Evolutionary conservation across 2,329 filamentous ascomycete genomes (phyloP), one percentile per base, ranked within the genome.

Genomic region (Apiospora kogelbergensis): DNA sequence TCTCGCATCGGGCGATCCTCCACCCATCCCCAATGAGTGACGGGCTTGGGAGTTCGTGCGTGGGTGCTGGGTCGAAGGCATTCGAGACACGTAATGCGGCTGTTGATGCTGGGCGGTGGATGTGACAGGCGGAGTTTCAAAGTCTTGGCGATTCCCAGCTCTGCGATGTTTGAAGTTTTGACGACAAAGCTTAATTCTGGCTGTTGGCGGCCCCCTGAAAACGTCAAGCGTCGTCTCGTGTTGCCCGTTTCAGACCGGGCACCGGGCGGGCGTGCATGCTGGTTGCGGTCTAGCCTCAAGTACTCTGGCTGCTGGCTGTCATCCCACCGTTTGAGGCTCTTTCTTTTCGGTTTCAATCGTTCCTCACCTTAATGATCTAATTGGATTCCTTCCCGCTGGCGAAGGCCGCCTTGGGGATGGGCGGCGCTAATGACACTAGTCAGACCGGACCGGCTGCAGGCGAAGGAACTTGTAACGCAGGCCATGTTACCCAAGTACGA

Each of bases 71-170:
- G n/a, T n/a, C n/a, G n/a, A n/a, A n/a, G n/a, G n/a, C n/a, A n/a
- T n/a, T n/a, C 48, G 48, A 57, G 48, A 57, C 48, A 57, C 48
- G 48, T 57, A 57, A 57, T 57, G 48, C 48, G 48, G 26, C 48
- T 57, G 6, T 17, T 17, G 26, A 11, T 57, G 48, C 26, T 37
- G 53, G 53, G 53, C 26, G 30, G 30, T n/a, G 53, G 53, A n/a
- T 33, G 53, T 60, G 53, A 60, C 53, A 60, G 53, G 53, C 53
- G 53, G 30, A 37, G 53, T 60, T 60, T 60, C 53, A 60, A 60
- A 22, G 53, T 60, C 53, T 60, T 60, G 53, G 53, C 53, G 4
- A 37, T 60, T 60, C 53, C 53, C 53, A 60, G 53, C 53, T n/a
- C n/a, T 33, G 17, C 17, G 30, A 60, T 60, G 53, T 60, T 60